Base-by-base conservation (phyloP, 2,329 filamentous ascomycete species). In the Chrysoporthe austroafricana region DNA sequence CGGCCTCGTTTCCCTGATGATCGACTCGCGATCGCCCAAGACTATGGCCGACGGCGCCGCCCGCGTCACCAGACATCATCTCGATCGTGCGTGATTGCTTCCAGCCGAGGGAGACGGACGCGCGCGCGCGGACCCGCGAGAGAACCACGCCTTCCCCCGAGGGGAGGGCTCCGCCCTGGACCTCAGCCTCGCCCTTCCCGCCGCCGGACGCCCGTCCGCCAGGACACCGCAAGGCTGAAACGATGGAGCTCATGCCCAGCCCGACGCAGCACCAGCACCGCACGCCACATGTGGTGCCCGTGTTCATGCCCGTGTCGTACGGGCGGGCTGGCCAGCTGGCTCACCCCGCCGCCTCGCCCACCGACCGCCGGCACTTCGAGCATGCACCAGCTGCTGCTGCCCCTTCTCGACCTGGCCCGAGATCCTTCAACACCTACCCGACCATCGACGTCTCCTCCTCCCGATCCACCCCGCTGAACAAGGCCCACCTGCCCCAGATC, bases 361-460 rank as follows among this genome's bases (percentile, higher is more conserved):
- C 58, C 62, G 58, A 66, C 18, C 66, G 61, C 21, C 56, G 64
- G n/a, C 69, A 68, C 7, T 54, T 69, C 32, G 26, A 66, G 4
- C 65, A 68, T 32, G 39, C 21, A 14, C 59, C 14, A 58, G 65
- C 46, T 13, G 11, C 39, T 21, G 65, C 46, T 13, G 11, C 39
- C 42, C 66, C 58, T 9, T 34, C 71, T 63, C 69, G 50, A 64
- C 36, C 62, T 56, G 67, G 57, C 11, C 62, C 66, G 34, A 64
- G 65, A 61, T 32, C 68, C 63, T 77, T 75, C 16, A 77, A 79
- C 56, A 73, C 77, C 21, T 72, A 74, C 34, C 75, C 74, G 48
- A 64, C 73, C 62, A 68, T 73, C 58, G 74, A 77, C 58, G 16
- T 42, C 11, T 44, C 34, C 26, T 44, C 34, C 26, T 32, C 39